Conservation (phyloP, 345 rosid species). For the Carallia brachiata region DNA sequence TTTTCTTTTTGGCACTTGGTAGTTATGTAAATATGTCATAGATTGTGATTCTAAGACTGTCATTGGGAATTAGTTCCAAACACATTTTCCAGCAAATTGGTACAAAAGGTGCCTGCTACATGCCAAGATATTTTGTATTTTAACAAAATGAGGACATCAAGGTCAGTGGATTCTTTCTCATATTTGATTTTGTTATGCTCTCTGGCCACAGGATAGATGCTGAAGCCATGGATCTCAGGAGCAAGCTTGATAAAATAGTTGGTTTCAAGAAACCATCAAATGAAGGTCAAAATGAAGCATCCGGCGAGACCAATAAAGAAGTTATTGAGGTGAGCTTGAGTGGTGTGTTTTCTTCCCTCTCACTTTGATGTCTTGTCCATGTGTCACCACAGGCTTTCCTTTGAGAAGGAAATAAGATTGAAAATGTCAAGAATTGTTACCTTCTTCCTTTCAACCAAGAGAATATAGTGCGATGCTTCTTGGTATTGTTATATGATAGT, state of each 20-base stretch:
- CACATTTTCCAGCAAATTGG: background rate
- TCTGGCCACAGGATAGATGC: constrained; percentile 65
- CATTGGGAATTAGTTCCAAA: background rate
- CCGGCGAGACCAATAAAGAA: constrained; percentile 39
- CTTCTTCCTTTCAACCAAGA: too few species aligned
- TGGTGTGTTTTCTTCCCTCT: background rate
- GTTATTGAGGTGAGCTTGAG: constrained; percentile 60
- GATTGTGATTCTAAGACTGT: background rate
- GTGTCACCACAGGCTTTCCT: background rate
- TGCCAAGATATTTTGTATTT: background rate
- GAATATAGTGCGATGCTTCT: too few species aligned
- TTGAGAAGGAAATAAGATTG: constrained; percentile 2
- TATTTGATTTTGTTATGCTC: constrained; percentile 15
- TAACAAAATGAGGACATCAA: background rate
- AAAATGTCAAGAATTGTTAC: background rate
- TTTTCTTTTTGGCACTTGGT: background rate
- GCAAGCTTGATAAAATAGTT: constrained; percentile 54
- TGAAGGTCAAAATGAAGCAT: constrained; percentile 47
- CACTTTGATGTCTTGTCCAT: background rate
- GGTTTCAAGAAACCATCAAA: constrained; percentile 31
- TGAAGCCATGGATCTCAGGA: constrained; percentile 63
- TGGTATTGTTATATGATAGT: background rate
- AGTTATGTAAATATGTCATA: background rate
- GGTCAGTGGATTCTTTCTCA: background rate
- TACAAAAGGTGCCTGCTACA: constrained; percentile 5